Evolutionary conservation across 1,139 yeast species (phyloP).

Genomic region (Taphrina confusa): DNA sequence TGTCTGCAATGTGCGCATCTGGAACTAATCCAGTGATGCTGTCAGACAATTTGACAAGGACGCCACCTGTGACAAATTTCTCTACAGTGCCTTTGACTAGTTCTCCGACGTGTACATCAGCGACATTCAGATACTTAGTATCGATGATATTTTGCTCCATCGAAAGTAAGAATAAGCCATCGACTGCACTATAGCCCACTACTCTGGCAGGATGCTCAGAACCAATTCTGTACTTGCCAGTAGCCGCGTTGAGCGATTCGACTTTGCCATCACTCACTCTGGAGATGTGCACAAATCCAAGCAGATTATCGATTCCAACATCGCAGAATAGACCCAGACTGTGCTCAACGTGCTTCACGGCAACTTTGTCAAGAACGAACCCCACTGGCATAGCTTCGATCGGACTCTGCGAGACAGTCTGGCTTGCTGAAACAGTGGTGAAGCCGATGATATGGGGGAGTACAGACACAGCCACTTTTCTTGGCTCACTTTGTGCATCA

Average conservation of each 20-base stretch:
- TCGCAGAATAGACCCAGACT: conserved; percentile 48
- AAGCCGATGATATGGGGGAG: conserved; percentile 55
- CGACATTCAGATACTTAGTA: conserved; percentile 63
- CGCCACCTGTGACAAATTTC: conserved; percentile 69
- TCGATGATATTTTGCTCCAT: conserved; percentile 65
- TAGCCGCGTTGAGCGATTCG: conserved; percentile 49
- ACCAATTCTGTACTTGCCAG: conserved; percentile 55
- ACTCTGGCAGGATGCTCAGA: conserved; percentile 76
- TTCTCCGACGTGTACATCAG: conserved; percentile 78
- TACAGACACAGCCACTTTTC: conserved; percentile 65
- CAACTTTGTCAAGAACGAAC: conserved; percentile 61
- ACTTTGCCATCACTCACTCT: conserved; percentile 59
- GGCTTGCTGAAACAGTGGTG: conserved; percentile 28
- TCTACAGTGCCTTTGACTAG: conserved; percentile 57
- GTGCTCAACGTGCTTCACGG: conserved; percentile 57
- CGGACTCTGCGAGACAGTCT: conserved; percentile 46
- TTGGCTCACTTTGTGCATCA: conserved; percentile 50
- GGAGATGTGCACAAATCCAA: conserved; percentile 74
- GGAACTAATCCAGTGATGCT: conserved; percentile 73
- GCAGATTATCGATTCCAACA: conserved; percentile 55
- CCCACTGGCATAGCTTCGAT: conserved; percentile 79
- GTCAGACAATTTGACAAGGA: conserved; percentile 64
- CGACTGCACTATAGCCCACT: conserved; percentile 65
- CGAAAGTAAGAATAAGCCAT: conserved; percentile 66
- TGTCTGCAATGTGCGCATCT: conserved; percentile 75